phyloP scores from a whole-genome alignment of 2,329 filamentous ascomycete species.

The Pyricularia sp. region DNA sequence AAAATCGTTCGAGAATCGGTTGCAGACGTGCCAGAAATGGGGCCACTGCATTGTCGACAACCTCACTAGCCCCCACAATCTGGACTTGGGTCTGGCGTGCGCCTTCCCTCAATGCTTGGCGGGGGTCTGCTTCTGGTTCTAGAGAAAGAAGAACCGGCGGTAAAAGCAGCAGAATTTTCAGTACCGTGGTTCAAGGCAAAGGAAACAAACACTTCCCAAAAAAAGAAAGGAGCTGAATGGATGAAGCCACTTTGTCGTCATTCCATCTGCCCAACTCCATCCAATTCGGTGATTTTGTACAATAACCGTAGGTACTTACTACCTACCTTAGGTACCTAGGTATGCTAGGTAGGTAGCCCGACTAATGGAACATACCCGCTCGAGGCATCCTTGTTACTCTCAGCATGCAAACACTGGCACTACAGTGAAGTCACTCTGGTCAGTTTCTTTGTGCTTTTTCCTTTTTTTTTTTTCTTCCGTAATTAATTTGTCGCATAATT shows the following conservation, averaged over 20 bases:
- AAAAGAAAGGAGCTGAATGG: background rate
- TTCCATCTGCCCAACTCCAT: background rate
- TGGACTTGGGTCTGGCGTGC: background rate
- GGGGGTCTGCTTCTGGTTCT: too few relatives aligned
- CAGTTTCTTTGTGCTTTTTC: background rate
- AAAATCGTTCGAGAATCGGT: constrained; percentile 21
- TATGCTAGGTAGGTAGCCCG: background rate
- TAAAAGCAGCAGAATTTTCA: background rate
- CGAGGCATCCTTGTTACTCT: too few relatives aligned
- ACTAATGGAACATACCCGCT: background rate
- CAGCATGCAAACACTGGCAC: too few relatives aligned
- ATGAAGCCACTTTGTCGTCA: constrained; percentile 1
- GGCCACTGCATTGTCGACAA: constrained; percentile 17
- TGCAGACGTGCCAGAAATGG: constrained; percentile 16
- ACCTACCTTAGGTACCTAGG: too few relatives aligned
- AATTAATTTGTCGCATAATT: background rate
- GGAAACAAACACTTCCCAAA: background rate
- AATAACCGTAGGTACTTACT: background rate
- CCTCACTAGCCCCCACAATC: background rate
- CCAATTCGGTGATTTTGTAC: background rate
- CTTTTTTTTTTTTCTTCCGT: background rate
- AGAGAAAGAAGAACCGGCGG: background rate
- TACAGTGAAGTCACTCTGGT: background rate
- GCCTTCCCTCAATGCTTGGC: background rate
- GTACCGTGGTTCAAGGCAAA: background rate